phyloP scores from a whole-genome alignment of 2,329 filamentous ascomycete genomes.

The Pseudovirgaria hyperparasitica region DNA sequence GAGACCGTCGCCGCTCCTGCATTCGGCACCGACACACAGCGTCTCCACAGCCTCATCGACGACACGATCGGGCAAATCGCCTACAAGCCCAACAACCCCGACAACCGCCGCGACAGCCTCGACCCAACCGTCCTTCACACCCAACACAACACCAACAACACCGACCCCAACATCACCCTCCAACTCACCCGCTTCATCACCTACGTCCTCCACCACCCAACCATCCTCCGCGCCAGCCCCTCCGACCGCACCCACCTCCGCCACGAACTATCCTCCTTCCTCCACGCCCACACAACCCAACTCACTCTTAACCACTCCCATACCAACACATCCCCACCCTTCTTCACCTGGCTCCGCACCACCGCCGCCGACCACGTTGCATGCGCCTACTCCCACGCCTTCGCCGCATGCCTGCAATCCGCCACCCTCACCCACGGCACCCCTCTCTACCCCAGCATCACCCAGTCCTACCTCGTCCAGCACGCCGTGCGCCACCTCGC shows the following conservation, averaged over 20 bases:
- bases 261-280: slow-evolving; percentile 8
- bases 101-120: neutral
- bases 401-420: slow-evolving; percentile 7
- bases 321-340: slow-evolving; percentile 4
- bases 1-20: slow-evolving; percentile 9
- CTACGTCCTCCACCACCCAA: slow-evolving; percentile 5
- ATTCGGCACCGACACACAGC: neutral
- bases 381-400: slow-evolving; percentile 8
- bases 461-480: slow-evolving; percentile 12
- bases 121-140: neutral
- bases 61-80: neutral
- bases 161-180: slow-evolving; percentile 1
- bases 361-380: slow-evolving; percentile 7
- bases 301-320: slow-evolving; percentile 1
- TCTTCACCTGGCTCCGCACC: slow-evolving; percentile 9
- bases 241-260: slow-evolving; percentile 3
- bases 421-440: slow-evolving; percentile 5
- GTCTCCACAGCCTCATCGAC: neutral
- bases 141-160: slow-evolving; percentile 1
- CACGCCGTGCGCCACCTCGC: slow-evolving; percentile 11
- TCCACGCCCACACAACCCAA: slow-evolving; percentile 9
- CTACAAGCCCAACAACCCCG: neutral
- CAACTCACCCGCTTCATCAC: slow-evolving; percentile 5
- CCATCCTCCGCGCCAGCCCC: slow-evolving; percentile 3
- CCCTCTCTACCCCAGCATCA: slow-evolving; percentile 10